A percentile compares a stretch with the other conserved stretches of the same genome.
Evolutionary conservation across 2,329 filamentous ascomycete genomes (phyloP).

Genomic region (Neofusicoccum umdonicola): DNA sequence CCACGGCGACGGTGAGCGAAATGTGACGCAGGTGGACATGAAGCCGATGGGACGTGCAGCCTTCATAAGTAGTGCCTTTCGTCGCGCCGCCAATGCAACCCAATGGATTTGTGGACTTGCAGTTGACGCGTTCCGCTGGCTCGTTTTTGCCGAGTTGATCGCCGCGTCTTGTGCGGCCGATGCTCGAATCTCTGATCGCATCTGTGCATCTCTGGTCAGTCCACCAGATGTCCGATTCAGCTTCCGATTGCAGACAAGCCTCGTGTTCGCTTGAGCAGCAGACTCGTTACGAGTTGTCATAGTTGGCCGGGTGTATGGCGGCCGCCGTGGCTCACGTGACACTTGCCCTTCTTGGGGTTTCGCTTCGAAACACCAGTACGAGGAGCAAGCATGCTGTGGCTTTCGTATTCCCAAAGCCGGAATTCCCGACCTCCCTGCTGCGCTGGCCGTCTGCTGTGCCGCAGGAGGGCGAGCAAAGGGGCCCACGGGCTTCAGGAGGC

Average conservation of each 20-base stretch:
- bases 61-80: neutral
- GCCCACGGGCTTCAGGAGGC: too few species aligned
- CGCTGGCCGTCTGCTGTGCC: too few species aligned
- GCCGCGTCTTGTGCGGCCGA: neutral
- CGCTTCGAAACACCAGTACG: too few species aligned
- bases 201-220: neutral
- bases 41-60: neutral
- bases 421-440: too few species aligned
- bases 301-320: neutral
- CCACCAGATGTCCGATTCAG: neutral
- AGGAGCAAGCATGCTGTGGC: too few species aligned
- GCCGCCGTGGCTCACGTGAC: neutral
- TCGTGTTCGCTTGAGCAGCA: conserved; percentile 6
- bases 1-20: too few species aligned
- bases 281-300: neutral
- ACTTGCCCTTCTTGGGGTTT: neutral
- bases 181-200: neutral
- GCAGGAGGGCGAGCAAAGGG: too few species aligned
- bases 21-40: neutral
- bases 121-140: neutral
- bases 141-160: neutral
- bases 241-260: neutral
- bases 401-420: too few species aligned
- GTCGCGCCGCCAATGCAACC: neutral
- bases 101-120: neutral